These are phyloP conservation scores for Hypoxylon sp. DNA, from an alignment of 2,329 filamentous ascomycete genomes.

Conservation along the genomic window DNA sequence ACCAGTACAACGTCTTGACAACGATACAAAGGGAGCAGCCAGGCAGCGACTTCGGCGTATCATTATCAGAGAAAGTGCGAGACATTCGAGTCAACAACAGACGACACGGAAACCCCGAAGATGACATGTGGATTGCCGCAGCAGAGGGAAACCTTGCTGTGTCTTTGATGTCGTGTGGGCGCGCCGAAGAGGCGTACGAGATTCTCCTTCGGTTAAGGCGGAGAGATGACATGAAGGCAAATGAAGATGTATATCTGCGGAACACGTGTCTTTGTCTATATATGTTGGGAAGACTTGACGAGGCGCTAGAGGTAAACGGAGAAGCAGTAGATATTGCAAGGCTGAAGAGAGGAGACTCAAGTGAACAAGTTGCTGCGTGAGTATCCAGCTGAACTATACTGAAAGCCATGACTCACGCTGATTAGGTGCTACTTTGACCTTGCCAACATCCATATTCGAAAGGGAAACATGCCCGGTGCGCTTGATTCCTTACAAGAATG, in stretches of 20 bases:
- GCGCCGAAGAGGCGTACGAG: neutral
- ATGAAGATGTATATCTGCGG: slow-evolving; percentile 1
- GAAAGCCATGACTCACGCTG: neutral
- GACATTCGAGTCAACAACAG: slow-evolving; percentile 1
- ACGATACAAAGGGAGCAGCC: slow-evolving; percentile 5
- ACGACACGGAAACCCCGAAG: neutral
- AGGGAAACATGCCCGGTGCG: neutral
- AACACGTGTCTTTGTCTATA: slow-evolving; percentile 8
- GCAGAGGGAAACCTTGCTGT: slow-evolving; percentile 11
- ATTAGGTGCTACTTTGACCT: slow-evolving; percentile 13
- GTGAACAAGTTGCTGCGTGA: slow-evolving; percentile 9
- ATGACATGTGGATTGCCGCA: slow-evolving; percentile 8
- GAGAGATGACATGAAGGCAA: slow-evolving; percentile 10
- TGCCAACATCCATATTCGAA: slow-evolving; percentile 6
- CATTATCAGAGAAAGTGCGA: neutral
- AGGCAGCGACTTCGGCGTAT: neutral
- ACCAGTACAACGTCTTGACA: slow-evolving; percentile 6
- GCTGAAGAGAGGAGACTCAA: neutral
- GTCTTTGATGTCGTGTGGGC: slow-evolving; percentile 1
- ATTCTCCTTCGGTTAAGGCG: neutral
- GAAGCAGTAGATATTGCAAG: neutral
- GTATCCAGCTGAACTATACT: neutral
- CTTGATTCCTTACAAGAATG: slow-evolving; percentile 2
- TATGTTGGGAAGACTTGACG: neutral
- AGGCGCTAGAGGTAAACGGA: neutral